Conservation (phyloP, 257 asterid species). For the Leonotis leonurus region DNA sequence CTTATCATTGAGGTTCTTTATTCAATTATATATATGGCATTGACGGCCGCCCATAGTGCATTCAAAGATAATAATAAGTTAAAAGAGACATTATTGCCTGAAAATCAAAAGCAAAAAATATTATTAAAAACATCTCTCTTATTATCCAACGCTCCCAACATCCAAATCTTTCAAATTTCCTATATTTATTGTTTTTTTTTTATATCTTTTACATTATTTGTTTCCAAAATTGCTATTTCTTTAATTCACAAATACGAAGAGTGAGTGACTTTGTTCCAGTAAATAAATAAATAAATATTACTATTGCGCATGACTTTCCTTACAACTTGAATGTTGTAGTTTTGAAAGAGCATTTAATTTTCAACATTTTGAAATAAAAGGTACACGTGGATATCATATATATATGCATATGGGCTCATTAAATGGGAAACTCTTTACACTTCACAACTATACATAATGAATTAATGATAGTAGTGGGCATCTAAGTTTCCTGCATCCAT, state of each 20-base stretch:
- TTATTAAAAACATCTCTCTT: neutral
- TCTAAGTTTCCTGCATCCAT: neutral
- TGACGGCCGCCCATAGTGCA: neutral
- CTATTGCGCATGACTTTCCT: neutral
- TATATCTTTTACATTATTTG: neutral
- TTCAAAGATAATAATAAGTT: neutral
- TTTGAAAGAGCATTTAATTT: neutral
- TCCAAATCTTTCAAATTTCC: neutral
- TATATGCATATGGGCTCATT: neutral
- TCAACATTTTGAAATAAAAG: neutral
- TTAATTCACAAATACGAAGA: neutral
- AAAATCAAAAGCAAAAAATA: no score
- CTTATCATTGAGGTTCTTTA: no score
- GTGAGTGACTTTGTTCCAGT: neutral
- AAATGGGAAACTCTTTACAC: neutral
- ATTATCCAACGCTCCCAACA: constrained; percentile 2
- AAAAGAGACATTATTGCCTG: no score
- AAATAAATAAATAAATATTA: no score
- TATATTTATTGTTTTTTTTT: neutral
- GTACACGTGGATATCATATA: no score
- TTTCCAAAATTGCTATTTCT: neutral
- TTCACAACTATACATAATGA: no score
- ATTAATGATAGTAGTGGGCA: no score
- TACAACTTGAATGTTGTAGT: neutral
- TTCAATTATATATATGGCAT: neutral